Conservation (phyloP, 2,329 filamentous ascomycete species). For the Lasiodiplodia theobromae region DNA sequence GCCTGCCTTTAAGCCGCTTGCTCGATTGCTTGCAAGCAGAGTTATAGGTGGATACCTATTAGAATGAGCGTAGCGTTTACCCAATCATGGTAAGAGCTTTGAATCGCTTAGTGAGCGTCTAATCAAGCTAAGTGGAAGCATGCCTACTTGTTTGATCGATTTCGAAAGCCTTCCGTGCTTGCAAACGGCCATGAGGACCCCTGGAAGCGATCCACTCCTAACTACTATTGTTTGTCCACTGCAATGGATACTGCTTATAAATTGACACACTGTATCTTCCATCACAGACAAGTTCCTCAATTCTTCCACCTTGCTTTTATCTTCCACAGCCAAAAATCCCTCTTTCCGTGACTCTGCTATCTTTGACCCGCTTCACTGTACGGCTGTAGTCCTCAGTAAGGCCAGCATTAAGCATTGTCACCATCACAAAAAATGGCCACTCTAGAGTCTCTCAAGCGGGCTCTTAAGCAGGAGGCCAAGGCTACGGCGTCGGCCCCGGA, state of each 20-base stretch:
- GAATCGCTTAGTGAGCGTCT: no score
- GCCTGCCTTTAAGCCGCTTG: no score
- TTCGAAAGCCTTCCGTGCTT: no score
- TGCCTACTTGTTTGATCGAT: no score
- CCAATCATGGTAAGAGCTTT: no score
- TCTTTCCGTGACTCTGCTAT: conserved; percentile 29
- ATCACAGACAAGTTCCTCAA: not conserved
- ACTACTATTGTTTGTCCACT: not conserved
- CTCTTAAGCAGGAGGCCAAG: conserved; percentile 45
- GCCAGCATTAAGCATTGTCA: conserved; percentile 30
- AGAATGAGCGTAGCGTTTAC: no score
- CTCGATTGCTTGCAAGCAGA: no score
- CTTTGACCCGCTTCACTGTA: conserved; percentile 30
- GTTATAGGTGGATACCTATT: no score
- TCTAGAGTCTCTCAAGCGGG: conserved; percentile 53
- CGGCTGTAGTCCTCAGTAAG: conserved; percentile 31
- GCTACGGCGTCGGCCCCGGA: conserved; percentile 35
- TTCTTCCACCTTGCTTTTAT: not conserved
- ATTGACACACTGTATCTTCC: not conserved
- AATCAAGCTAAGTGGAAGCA: no score
- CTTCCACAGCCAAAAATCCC: conserved; percentile 29
- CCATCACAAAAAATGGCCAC: conserved; percentile 49
- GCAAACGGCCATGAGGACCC: no score
- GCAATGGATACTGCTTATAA: not conserved
- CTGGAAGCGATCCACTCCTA: not conserved